Base-by-base conservation (phyloP, 805 yeast genomes). In the Ogataea populi-albae region DNA sequence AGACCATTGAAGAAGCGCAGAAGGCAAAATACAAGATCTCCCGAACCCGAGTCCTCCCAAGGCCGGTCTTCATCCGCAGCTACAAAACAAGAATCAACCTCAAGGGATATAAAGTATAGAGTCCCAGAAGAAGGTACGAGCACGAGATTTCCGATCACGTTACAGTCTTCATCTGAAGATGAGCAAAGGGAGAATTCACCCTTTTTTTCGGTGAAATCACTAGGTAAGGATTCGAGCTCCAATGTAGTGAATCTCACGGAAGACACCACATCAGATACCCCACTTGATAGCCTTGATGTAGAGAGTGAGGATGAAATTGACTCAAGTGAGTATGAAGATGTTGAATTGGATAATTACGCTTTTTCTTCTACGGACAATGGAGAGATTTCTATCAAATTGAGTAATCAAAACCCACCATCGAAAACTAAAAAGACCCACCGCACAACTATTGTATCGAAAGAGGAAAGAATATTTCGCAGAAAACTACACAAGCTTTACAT, bases 401-500 rank as follows among this genome's bases (percentile, higher is more conserved):
- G 49, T 32, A 37, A 55, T 38, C 45, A 47, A 35, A 43, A 52
- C 12, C 26, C 17, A 7, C 26, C 26, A 12, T 16, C 15, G 23
- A 43, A 45, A 4, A 36, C 48, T 33, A 47, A 48, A 40, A 46
- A 58, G 42, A 47, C 57, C 21, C 59, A 60, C 31, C 47, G 49
- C 12, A 37, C 61, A 6, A 54, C 50, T 12, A 53, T 73, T 0
- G 69, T 80, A 2, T 54, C 71, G 3, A 68, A 66, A 34, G 82
- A 79, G 27, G 89, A 83, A 50, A 62, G 84, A 12, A 48, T 49
- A 1, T 58, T 56, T 28, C 61, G 97, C 14, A 65, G 67, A 30
- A 45, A 57, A 0, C 56, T 77, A 6, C 97, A 89, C 54, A 71
- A 76, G 59, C 45, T 73, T 34, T 72, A 76, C 39, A 47, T 91